A percentile compares a stretch with the other conserved stretches of the same genome.
These are phyloP conservation scores for Iberis pinnata DNA, from an alignment of 345 rosid genomes.

Conservation along the genomic window DNA sequence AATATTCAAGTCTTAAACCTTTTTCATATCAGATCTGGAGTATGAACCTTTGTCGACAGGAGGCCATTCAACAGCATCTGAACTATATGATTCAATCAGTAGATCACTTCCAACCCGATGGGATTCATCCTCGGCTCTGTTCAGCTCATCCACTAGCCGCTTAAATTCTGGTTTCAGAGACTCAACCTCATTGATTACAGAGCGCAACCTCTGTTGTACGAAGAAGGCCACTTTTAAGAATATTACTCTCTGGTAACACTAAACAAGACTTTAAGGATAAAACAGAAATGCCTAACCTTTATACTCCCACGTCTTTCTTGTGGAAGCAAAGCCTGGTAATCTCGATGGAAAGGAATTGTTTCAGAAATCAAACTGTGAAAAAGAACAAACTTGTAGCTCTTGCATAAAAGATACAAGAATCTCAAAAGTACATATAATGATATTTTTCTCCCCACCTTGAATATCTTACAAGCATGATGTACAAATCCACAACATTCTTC, in stretches of 20 bases:
- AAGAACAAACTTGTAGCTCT: constrained; percentile 15
- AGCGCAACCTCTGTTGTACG: constrained; percentile 50
- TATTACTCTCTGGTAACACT: not conserved
- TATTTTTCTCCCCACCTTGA: constrained; percentile 46
- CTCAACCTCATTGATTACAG: constrained; percentile 77
- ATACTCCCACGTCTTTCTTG: constrained; percentile 52
- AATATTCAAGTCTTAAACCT: constrained; percentile 27
- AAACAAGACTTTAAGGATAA: constrained; percentile 19
- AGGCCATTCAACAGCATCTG: constrained; percentile 44
- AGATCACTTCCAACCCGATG: constrained; percentile 36
- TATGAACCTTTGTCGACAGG: constrained; percentile 31
- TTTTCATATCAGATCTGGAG: constrained; percentile 33
- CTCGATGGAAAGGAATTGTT: constrained; percentile 87
- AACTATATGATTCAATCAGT: constrained; percentile 25
- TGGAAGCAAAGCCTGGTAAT: constrained; percentile 47
- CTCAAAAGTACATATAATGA: not conserved
- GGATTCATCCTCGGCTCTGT: constrained; percentile 31
- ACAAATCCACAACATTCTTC: constrained; percentile 83
- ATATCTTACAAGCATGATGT: constrained; percentile 78
- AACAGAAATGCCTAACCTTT: constrained; percentile 49
- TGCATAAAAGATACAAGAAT: not conserved
- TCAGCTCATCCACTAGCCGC: constrained; percentile 43
- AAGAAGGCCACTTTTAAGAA: constrained; percentile 9
- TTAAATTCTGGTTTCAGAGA: constrained; percentile 65
- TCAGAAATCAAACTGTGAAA: constrained; percentile 78